phyloP scores from a whole-genome alignment of 257 asterid species.

The Phtheirospermum japonicum region DNA sequence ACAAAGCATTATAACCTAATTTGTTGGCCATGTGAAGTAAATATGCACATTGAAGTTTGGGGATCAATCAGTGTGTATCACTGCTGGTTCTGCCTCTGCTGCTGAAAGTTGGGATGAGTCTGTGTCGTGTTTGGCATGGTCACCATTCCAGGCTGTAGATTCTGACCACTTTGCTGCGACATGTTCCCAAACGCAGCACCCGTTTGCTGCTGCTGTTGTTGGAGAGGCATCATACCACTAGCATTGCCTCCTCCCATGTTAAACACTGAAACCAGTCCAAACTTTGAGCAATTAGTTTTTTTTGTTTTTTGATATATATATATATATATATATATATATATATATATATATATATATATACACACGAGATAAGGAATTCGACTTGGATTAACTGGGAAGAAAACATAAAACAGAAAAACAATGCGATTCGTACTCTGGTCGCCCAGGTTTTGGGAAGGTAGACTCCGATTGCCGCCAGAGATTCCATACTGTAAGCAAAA shows the following conservation, averaged over 20 bases:
- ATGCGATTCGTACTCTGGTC: slow-evolving; percentile 66
- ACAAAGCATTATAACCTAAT: too few species aligned
- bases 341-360: not conserved
- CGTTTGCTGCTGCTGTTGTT: slow-evolving; percentile 66
- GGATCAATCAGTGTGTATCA: not conserved
- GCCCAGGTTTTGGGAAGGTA: slow-evolving; percentile 66
- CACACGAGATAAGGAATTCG: not conserved
- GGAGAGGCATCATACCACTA: slow-evolving; percentile 74
- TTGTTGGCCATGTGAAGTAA: not conserved
- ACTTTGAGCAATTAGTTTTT: slow-evolving; percentile 5
- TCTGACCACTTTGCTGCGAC: slow-evolving; percentile 67
- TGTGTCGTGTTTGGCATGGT: slow-evolving; percentile 64
- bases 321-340: not conserved
- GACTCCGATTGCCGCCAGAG: slow-evolving; percentile 63
- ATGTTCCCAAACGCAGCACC: slow-evolving; percentile 70
- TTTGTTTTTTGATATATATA: too few species aligned
- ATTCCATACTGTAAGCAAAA: slow-evolving; percentile 65
- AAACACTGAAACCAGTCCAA: slow-evolving; percentile 50
- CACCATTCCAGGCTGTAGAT: slow-evolving; percentile 54
- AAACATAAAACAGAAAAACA: not conserved
- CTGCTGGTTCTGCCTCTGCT: slow-evolving; percentile 87
- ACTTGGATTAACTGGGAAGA: not conserved
- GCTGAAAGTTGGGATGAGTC: slow-evolving; percentile 83
- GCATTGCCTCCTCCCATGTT: slow-evolving; percentile 72
- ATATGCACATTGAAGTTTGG: not conserved